Evolutionary conservation across 169 alveolate species (phyloP), one percentile per base, ranked within the genome.

Genomic region (Plasmodium knowlesi): DNA sequence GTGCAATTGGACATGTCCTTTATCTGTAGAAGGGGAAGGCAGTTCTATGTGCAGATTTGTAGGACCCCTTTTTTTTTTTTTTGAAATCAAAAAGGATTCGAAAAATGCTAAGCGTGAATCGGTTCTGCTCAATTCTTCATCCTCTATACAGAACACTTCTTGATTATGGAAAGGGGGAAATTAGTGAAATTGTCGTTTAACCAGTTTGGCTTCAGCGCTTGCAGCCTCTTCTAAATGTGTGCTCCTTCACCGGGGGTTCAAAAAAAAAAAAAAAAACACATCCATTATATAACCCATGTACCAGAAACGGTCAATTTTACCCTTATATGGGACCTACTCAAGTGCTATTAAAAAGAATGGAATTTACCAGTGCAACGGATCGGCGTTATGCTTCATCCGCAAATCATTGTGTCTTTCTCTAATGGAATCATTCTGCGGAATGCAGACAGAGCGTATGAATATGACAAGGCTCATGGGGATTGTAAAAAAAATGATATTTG

Each of bases 351-450:
- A 70, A 84, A 19, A 28, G 22, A 70, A 14, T n/a, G 1, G 25
- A 5, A 8, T 10, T 54, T 34, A 88, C 94, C 94, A 88, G 6
- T 1, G n/a, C 82, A 88, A n/a, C 41, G 94, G 89, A 37, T 88
- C 67, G 5, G 88, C 89, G 50, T 78, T 78, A 46, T 88, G 94
- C 71, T 88, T 88, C 50, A 79, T 54, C 81, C 94, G 34, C 32
- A 88, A 78, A 30, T 88, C 94, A 22, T 88, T 78, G 73, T 88
- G 94, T 78, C 94, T 88, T 61, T 88, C 94, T 54, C 16, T 14
- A 41, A 88, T 88, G 37, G 78, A 88, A n/a, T 88, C 54, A n/a
- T 74, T 43, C 94, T 88, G 67, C 30, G 25, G n/a, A 88, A 88
- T 67, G 16, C 76, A 67, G 76, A 4, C 76, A 67, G 19, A 67